Evolutionary conservation across 2,329 filamentous ascomycete species (phyloP).

Genomic region (Pseudogymnoascus sp.): DNA sequence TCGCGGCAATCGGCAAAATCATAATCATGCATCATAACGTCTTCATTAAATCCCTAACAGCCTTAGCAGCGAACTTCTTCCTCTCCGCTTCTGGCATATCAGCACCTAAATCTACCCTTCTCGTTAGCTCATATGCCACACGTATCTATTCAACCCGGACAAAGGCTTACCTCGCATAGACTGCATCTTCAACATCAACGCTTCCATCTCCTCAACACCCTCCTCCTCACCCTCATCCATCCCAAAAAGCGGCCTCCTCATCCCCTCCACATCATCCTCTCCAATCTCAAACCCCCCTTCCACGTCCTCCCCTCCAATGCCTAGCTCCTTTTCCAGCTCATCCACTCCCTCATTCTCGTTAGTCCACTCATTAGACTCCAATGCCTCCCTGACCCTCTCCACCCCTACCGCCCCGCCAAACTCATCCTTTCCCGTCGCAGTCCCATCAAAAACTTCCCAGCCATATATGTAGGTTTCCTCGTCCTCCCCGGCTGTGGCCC

Average conservation of each 20-base stretch:
- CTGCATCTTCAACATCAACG: constrained; percentile 56
- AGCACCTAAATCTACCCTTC: constrained; percentile 42
- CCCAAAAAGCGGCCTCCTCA: constrained; percentile 31
- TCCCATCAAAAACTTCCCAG: constrained; percentile 54
- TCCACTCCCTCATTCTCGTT: constrained; percentile 30
- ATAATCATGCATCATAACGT: constrained; percentile 19
- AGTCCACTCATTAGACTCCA: constrained; percentile 58
- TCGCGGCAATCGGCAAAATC: background rate
- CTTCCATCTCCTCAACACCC: constrained; percentile 48
- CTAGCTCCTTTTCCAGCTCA: constrained; percentile 30
- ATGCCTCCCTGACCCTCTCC: constrained; percentile 48
- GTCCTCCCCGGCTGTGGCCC: constrained; percentile 51
- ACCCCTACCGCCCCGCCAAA: constrained; percentile 54
- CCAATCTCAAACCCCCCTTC: constrained; percentile 24
- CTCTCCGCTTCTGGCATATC: constrained; percentile 53
- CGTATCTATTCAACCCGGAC: background rate
- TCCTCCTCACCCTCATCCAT: constrained; percentile 23
- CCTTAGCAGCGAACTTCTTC: constrained; percentile 50
- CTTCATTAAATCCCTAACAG: constrained; percentile 56
- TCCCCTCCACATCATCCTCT: constrained; percentile 32
- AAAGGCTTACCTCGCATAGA: constrained; percentile 36
- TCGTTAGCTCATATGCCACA: constrained; percentile 23
- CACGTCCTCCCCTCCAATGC: constrained; percentile 33
- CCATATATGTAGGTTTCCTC: constrained; percentile 43
- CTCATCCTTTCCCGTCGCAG: constrained; percentile 41